Evolutionary conservation across 306 rosid species (phyloP).

Genomic region (Abrus pulchellus): DNA sequence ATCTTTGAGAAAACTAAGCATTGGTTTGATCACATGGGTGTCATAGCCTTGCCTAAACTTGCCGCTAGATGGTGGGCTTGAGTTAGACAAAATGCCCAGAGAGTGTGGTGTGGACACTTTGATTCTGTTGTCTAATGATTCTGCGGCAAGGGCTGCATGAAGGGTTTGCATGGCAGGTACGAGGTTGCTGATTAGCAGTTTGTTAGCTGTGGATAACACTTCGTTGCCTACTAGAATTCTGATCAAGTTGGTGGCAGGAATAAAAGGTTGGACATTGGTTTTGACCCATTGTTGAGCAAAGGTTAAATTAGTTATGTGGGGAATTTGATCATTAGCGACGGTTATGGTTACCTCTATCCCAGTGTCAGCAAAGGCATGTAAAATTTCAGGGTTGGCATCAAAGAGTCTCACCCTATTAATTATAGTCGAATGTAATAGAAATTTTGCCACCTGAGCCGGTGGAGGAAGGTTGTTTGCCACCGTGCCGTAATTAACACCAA

Average conservation of each 20-base stretch:
- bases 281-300: conserved; percentile 68
- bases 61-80: conserved; percentile 82
- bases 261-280: conserved; percentile 64
- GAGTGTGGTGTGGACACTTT: conserved; percentile 84
- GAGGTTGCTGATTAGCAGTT: conserved; percentile 57
- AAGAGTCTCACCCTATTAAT: conserved; percentile 67
- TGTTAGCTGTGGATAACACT: conserved; percentile 72
- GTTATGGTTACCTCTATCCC: conserved; percentile 66
- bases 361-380: conserved; percentile 66
- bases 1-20: conserved; percentile 70
- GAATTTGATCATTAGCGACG: conserved; percentile 71
- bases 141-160: conserved; percentile 63
- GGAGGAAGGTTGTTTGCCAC: conserved; percentile 78
- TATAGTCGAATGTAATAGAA: conserved; percentile 64
- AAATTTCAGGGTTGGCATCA: conserved; percentile 62
- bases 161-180: conserved; percentile 81
- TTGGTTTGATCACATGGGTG: conserved; percentile 68
- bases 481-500: conserved; percentile 86
- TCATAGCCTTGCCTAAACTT: conserved; percentile 89
- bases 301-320: conserved; percentile 58
- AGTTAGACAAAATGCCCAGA: conserved; percentile 68
- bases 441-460: conserved; percentile 63
- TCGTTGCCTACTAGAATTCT: conserved; percentile 75
- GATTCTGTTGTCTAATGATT: conserved; percentile 54
- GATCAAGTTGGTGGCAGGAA: conserved; percentile 65